These are phyloP conservation scores for Colletotrichum abscissum DNA, from an alignment of 2,329 filamentous ascomycete species.

Conservation along the genomic window DNA sequence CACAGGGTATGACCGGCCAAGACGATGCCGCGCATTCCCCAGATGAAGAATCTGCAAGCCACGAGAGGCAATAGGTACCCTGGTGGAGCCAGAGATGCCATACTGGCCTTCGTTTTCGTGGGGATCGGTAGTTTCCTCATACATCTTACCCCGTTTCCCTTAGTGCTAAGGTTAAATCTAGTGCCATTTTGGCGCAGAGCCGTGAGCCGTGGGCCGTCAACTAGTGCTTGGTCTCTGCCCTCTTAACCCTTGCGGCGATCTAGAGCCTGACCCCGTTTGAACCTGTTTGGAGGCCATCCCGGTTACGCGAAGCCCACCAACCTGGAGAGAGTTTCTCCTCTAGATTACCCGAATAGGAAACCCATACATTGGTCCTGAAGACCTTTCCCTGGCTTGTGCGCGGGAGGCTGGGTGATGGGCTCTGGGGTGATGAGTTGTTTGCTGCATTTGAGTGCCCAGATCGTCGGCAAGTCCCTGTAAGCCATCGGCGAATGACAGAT, in stretches of 20 bases:
- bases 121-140: constrained; percentile 1
- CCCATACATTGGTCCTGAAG: not conserved
- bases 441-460: not conserved
- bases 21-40: not conserved
- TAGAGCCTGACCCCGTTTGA: constrained; percentile 9
- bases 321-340: constrained; percentile 26
- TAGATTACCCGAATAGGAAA: constrained; percentile 16
- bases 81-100: not conserved
- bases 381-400: not conserved
- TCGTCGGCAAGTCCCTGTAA: constrained; percentile 9
- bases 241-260: constrained; percentile 29
- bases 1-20: not conserved
- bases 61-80: not conserved
- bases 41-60: not conserved
- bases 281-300: constrained; percentile 15
- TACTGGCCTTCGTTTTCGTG: not conserved
- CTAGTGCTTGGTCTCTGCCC: not conserved
- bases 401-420: not conserved
- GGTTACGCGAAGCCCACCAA: not conserved
- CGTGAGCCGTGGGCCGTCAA: constrained; percentile 6
- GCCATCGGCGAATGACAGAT: constrained; percentile 21
- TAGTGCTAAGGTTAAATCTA: constrained; percentile 20
- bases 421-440: not conserved
- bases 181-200: constrained; percentile 5
- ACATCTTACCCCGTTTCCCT: not conserved